Evolutionary conservation across 352 stramenopile genomes (phyloP), one percentile per base, ranked within the genome.

Genomic region (Paralagenidium karlingii): DNA sequence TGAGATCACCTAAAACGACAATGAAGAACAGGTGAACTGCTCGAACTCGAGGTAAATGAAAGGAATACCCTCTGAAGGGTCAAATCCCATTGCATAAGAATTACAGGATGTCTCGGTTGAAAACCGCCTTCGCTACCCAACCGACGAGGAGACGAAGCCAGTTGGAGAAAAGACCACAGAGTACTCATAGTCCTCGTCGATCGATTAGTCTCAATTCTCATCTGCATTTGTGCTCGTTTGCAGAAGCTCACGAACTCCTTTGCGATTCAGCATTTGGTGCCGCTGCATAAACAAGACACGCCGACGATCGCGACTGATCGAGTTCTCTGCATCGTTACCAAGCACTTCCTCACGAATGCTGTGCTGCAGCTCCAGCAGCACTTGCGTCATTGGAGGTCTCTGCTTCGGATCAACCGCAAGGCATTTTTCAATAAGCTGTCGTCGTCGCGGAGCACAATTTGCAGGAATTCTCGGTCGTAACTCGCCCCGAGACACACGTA

Each of bases 321-420:
- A 69, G 43, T 69, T 80, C 30, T 36, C 30, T 22, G 19, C 16
- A 36, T 36, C 22, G 3, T 36, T 16, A 36, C 30, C 30, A 6
- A 89, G 55, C 24, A 55, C 38, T 56, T 90, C 76, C 34, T 87
- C 63, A 7, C 76, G 66, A 18, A 90, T 55, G 45, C 85, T 73
- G 47, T 82, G 60, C 47, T 90, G 76, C 20, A 90, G 45, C 11
- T 60, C 52, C 25, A 68, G 56, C 10, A 90, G 53, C 24, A 90
- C 85, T 43, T 83, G 67, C 1, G 71, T 78, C 76, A 90, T 90
- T 44, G 65, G 71, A 4, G 76, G 76, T 0, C 76, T 65, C 0
- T 58, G 55, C 8, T 57, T 69, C 9, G 73, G 64, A 39, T 82
- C 51, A n/a, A 54, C 45, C 32, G 81, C 56, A 13, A 90, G 55